These are phyloP conservation scores for Actinidia polygama DNA, from an alignment of 179 eudicot genomes.

Conservation along the genomic window DNA sequence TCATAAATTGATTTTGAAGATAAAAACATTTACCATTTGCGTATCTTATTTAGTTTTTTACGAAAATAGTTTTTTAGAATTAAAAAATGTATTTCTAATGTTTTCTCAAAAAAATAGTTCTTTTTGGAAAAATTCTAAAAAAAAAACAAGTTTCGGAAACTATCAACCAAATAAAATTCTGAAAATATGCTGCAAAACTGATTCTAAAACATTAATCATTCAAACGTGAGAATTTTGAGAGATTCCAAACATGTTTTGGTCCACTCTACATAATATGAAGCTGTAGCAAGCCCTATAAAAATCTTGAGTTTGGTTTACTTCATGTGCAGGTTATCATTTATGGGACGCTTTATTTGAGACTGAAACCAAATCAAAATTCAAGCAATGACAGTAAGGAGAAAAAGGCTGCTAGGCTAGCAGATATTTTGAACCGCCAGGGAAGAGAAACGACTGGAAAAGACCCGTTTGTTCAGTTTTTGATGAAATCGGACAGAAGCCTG, in stretches of 20 bases:
- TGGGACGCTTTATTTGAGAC: conserved; percentile 74
- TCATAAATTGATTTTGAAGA: too few species aligned
- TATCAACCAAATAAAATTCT: too few species aligned
- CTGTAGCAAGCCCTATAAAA: neutral
- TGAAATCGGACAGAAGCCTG: conserved; percentile 46
- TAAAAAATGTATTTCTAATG: too few species aligned
- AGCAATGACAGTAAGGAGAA: conserved; percentile 34
- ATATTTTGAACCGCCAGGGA: conserved; percentile 41
- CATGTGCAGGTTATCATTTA: conserved; percentile 57
- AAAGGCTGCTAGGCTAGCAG: conserved; percentile 60
- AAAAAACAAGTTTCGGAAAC: too few species aligned
- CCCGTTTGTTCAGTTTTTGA: conserved; percentile 38
- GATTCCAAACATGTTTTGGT: too few species aligned
- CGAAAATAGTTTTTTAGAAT: neutral
- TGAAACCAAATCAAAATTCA: conserved; percentile 37
- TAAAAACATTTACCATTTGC: too few species aligned
- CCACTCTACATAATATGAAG: too few species aligned
- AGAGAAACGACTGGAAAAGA: conserved; percentile 37
- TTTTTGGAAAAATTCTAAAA: too few species aligned
- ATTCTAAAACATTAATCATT: too few species aligned
- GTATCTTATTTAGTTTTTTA: neutral
- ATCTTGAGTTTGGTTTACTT: neutral
- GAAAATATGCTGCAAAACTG: too few species aligned
- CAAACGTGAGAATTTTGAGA: too few species aligned
- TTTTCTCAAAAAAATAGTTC: too few species aligned